Conservation (phyloP, 1,284 basidiomycete species). For the Pseudozyma hubeiensis region DNA sequence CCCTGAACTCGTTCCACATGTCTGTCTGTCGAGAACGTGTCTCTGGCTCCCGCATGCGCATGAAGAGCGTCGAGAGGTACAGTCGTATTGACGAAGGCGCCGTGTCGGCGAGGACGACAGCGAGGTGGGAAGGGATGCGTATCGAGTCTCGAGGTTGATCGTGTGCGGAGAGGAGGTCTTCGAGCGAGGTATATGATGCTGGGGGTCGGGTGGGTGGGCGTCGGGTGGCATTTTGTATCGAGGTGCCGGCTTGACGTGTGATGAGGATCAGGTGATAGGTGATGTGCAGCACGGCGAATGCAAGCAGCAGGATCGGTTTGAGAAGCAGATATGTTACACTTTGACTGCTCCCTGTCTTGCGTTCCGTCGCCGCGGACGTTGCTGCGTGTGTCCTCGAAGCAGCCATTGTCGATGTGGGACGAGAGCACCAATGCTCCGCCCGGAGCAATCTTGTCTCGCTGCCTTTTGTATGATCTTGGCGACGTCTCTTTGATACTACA, state of each 20-base stretch:
- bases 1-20: constrained; percentile 14
- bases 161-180: constrained; percentile 15
- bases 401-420: background rate
- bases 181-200: constrained; percentile 10
- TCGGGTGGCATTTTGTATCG: background rate
- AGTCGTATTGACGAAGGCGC: constrained; percentile 29
- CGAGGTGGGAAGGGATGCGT: constrained; percentile 27
- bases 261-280: constrained; percentile 22
- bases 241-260: background rate
- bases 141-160: constrained; percentile 3
- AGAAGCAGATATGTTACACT: constrained; percentile 19
- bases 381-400: background rate
- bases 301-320: constrained; percentile 23
- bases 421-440: too few relatives aligned
- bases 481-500: background rate
- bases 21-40: background rate
- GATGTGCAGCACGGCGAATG: constrained; percentile 28
- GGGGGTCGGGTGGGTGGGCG: background rate
- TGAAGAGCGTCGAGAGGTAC: constrained; percentile 15
- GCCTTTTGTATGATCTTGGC: background rate
- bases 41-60: background rate
- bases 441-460: background rate
- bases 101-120: constrained; percentile 30
- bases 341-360: background rate
- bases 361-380: background rate